Evolutionary conservation across 148 eudicot genomes (phyloP).

Genomic region (Rheum nobile): DNA sequence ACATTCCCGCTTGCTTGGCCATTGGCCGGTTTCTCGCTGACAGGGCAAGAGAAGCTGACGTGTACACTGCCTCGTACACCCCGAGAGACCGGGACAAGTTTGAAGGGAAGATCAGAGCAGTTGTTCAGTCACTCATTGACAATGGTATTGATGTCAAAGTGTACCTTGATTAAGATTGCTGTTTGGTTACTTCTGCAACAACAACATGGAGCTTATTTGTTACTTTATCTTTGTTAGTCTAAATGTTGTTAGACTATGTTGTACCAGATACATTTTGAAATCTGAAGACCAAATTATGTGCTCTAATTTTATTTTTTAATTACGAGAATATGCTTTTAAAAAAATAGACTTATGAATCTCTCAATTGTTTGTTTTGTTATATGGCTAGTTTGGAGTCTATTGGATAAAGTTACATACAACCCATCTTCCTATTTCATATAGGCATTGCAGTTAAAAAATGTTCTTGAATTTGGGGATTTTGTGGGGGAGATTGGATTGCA

Average conservation of each 20-base stretch:
- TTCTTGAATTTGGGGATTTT: too few species aligned
- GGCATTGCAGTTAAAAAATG: too few species aligned
- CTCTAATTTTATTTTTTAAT: too few species aligned
- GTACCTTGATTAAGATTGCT: slow-evolving; percentile 53
- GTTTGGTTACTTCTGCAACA: neutral
- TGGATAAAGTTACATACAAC: too few species aligned
- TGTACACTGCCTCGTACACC: slow-evolving; percentile 83
- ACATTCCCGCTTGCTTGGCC: slow-evolving; percentile 88
- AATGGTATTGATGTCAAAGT: slow-evolving; percentile 83
- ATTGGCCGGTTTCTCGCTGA: slow-evolving; percentile 66
- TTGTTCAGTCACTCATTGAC: slow-evolving; percentile 85
- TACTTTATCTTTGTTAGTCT: neutral
- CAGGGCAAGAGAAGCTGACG: slow-evolving; percentile 90
- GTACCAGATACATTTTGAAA: neutral
- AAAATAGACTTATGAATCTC: neutral
- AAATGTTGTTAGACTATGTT: neutral
- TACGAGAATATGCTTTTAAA: neutral
- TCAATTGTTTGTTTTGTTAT: neutral
- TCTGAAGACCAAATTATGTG: too few species aligned
- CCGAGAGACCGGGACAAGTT: slow-evolving; percentile 89
- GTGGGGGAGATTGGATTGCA: too few species aligned
- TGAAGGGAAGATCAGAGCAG: slow-evolving; percentile 96
- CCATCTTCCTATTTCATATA: too few species aligned
- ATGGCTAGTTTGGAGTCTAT: too few species aligned
- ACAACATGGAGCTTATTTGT: neutral